phyloP scores from a whole-genome alignment of 2,329 filamentous ascomycete genomes.

The Fusarium buharicum region DNA sequence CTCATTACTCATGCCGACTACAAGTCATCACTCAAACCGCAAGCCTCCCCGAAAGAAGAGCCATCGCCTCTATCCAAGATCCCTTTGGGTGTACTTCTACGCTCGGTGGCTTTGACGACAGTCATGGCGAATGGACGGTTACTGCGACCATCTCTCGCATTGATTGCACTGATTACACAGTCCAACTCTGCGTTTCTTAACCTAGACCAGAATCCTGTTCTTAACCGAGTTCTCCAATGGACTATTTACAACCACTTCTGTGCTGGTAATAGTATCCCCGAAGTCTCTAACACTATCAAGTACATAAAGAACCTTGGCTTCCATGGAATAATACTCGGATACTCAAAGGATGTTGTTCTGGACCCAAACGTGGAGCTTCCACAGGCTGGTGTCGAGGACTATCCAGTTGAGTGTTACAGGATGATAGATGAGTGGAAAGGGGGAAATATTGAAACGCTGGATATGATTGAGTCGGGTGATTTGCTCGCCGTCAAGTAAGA shows the following conservation, averaged over 20 bases:
- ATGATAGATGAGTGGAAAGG: constrained; percentile 60
- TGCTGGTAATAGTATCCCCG: constrained; percentile 60
- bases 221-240: constrained; percentile 57
- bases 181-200: constrained; percentile 53
- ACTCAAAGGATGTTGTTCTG: constrained; percentile 61
- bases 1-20: constrained; percentile 18
- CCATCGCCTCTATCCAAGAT: constrained; percentile 35
- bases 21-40: constrained; percentile 15
- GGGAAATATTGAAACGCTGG: constrained; percentile 63
- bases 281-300: constrained; percentile 58
- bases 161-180: constrained; percentile 39
- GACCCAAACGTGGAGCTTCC: constrained; percentile 40
- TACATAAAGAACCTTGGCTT: constrained; percentile 61
- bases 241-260: constrained; percentile 67
- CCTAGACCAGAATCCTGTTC: constrained; percentile 53
- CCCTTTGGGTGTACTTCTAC: constrained; percentile 37
- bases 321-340: constrained; percentile 63
- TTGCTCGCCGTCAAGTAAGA: constrained; percentile 68
- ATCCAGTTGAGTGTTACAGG: constrained; percentile 24
- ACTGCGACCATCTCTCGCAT: constrained; percentile 40
- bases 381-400: constrained; percentile 7
- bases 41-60: not conserved
- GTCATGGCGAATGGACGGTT: constrained; percentile 44
- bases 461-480: constrained; percentile 61
- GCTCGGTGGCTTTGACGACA: constrained; percentile 44